Conservation (phyloP, 2,329 filamentous ascomycete genomes). For the Sporothrix inflata region DNA sequence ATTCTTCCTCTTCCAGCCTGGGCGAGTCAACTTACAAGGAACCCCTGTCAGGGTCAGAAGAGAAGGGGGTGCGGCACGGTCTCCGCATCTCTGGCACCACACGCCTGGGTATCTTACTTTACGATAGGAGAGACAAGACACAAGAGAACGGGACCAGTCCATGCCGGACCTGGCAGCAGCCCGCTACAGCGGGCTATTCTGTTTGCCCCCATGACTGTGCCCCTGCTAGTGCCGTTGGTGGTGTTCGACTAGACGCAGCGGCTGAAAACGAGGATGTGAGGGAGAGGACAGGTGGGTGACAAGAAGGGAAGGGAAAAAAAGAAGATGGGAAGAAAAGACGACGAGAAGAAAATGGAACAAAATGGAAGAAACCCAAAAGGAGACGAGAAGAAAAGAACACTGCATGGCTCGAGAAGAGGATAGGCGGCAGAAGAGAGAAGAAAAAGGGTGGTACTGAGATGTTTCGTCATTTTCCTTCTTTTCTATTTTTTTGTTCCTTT, state of each 20-base stretch:
- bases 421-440: not conserved
- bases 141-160: not conserved
- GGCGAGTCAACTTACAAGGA: conserved; percentile 8
- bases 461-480: not conserved
- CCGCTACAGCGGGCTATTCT: not conserved
- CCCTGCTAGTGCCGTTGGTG: conserved; percentile 19
- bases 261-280: conserved; percentile 11
- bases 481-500: conserved; percentile 2
- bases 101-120: not conserved
- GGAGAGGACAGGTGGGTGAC: not conserved
- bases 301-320: not conserved
- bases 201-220: conserved; percentile 20
- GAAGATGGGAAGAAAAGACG: not conserved
- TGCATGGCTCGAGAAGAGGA: not conserved
- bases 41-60: conserved; percentile 1
- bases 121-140: not conserved
- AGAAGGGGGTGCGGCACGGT: not conserved
- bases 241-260: not conserved
- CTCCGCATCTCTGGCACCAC: conserved; percentile 16
- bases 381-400: not conserved
- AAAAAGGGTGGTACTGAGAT: not conserved
- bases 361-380: not conserved
- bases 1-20: conserved; percentile 5
- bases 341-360: not conserved
- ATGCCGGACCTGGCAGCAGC: not conserved